Percentiles rank a stretch among this genome's conserved stretches.
Evolutionary conservation across 2,329 filamentous ascomycete species (phyloP).

Genomic region (Cladobotryum protrusum): DNA sequence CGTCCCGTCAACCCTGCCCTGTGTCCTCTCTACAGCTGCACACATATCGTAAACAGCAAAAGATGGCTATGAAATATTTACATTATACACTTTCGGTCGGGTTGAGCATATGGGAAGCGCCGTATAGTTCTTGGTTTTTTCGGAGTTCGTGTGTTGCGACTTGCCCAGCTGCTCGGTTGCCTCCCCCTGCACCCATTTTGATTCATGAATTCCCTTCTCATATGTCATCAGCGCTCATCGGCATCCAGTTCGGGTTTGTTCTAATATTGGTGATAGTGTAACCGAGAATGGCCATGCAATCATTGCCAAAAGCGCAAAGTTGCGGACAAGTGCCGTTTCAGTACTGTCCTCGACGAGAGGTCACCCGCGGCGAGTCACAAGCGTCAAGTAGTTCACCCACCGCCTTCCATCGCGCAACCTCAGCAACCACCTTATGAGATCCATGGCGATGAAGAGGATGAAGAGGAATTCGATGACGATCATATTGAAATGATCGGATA

Average conservation of each 20-base stretch:
- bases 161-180: no score
- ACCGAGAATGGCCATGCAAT: conserved; percentile 34
- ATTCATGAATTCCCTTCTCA: no score
- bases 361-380: background rate
- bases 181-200: no score
- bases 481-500: conserved; percentile 32
- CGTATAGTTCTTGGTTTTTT: no score
- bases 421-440: conserved; percentile 13
- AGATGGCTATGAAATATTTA: background rate
- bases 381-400: background rate
- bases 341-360: conserved; percentile 6
- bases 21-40: background rate
- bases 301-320: conserved; percentile 36
- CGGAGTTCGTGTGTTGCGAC: no score
- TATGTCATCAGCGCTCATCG: no score
- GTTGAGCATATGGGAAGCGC: no score
- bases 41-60: background rate
- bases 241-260: no score
- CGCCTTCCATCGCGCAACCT: conserved; percentile 12
- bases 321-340: conserved; percentile 30
- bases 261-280: conserved; percentile 24
- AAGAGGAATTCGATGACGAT: conserved; percentile 17
- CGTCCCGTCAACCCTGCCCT: background rate
- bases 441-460: conserved; percentile 17
- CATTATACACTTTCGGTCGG: no score